Percentiles rank a stretch among this genome's conserved stretches.
phyloP scores from a whole-genome alignment of 345 rosid genomes.

The Eucalyptus marginata region DNA sequence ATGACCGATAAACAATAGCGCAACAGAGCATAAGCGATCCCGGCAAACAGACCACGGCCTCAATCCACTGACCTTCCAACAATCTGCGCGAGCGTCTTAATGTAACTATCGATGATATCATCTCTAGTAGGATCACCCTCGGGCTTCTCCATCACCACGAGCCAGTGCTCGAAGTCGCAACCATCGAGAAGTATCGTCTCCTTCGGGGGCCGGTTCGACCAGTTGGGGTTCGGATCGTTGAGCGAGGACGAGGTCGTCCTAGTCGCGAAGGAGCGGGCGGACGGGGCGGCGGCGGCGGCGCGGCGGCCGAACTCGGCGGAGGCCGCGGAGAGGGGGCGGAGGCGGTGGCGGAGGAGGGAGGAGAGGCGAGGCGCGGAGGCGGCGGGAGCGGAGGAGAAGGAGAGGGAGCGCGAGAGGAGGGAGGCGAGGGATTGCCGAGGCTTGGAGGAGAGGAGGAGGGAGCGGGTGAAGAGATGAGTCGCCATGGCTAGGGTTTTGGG shows the following conservation, averaged over 20 bases:
- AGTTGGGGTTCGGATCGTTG: constrained; percentile 70
- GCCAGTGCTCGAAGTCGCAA: constrained; percentile 96
- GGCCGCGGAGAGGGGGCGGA: constrained; percentile 9
- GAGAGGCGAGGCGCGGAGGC: not conserved
- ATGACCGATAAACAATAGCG: no score
- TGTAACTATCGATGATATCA: constrained; percentile 76
- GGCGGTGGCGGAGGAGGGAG: not conserved
- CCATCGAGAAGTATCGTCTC: constrained; percentile 93
- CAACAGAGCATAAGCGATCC: not conserved
- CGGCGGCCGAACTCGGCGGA: not conserved
- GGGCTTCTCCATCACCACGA: constrained; percentile 75
- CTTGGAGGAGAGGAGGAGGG: constrained; percentile 17
- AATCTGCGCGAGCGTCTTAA: constrained; percentile 65
- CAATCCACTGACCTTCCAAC: constrained; percentile 52
- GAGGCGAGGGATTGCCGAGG: constrained; percentile 12
- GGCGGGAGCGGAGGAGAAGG: not conserved
- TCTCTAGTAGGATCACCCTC: constrained; percentile 66
- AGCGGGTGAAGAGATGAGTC: constrained; percentile 21
- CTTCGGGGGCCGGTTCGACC: constrained; percentile 90
- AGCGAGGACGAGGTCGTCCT: constrained; percentile 53
- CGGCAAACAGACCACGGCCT: not conserved
- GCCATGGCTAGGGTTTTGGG: constrained; percentile 22
- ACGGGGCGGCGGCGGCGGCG: not conserved
- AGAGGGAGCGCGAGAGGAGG: constrained; percentile 8
- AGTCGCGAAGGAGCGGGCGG: constrained; percentile 28